Base-by-base conservation (phyloP, 345 rosid species). In the Hibiscus syriacus region DNA sequence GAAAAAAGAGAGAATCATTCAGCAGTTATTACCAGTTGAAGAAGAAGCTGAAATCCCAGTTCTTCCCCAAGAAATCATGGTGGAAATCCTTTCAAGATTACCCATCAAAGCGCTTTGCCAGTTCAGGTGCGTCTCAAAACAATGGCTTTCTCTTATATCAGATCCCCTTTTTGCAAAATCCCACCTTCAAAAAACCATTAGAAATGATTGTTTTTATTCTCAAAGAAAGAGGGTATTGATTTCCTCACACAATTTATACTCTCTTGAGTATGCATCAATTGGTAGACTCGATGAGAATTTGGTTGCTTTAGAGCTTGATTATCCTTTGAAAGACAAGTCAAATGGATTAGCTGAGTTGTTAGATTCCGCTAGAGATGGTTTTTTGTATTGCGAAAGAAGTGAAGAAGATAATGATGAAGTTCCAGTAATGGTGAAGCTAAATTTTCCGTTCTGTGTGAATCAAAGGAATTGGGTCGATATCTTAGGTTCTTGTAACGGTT, bases 121-220 rank as follows among this genome's bases (percentile, higher is more conserved):
- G 67, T 82, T 74, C 78, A 82, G 80, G 76, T 79, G 76, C 72
- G 85, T 77, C 0, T 76, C 75, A 25, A 82, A 79, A 75, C 75
- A 49, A 11, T 77, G 81, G 71, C 8, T 45, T 63, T 69, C 76
- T 29, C 71, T 82, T 1, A 74, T 78, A 1, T 70, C 79, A 5
- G 73, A 77, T 64, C 83, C 70, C 3, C 13, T 46, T 0, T 78
- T 83, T 64, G 78, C 79, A 0, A 80, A 78, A 61, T 46, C 30
- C 30, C 84, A 80, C 46, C 70, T 77, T 16, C 55, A 17, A 20
- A 25, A 29, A 30, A 23, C 75, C 43, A 54, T 66, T 49, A 25
- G 36, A 26, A 62, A 71, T 39, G 26, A 49, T 14, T n/a, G 43
- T 11, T 16, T 63, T 11, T 39, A 63, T 49, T 55, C 61, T 58